phyloP scores from a whole-genome alignment of 2,329 filamentous ascomycete genomes.

The Trichophyton schoenleinii region DNA sequence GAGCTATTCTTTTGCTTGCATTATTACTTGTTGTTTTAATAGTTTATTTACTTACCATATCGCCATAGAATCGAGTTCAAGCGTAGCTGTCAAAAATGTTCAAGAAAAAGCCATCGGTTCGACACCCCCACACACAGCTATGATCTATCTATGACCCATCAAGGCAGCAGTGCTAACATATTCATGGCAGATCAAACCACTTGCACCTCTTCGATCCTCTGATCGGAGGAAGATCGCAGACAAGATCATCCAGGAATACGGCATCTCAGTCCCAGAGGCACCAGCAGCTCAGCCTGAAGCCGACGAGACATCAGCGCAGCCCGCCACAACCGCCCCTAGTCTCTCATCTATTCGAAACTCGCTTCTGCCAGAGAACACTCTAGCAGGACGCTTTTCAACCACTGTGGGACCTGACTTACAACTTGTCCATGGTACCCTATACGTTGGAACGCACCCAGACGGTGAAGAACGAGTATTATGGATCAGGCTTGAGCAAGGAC shows the following conservation, averaged over 20 bases:
- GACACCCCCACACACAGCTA: conserved; percentile 10
- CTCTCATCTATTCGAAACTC: conserved; percentile 43
- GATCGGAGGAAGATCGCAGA: conserved; percentile 55
- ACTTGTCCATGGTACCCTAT: conserved; percentile 51
- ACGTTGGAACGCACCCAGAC: conserved; percentile 47
- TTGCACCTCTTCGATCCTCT: conserved; percentile 53
- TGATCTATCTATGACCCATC: not conserved
- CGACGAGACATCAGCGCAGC: conserved; percentile 25
- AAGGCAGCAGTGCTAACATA: conserved; percentile 8
- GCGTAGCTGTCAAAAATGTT: conserved; percentile 38
- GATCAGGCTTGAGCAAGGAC: conserved; percentile 48
- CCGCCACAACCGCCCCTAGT: conserved; percentile 32
- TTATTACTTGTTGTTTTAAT: not conserved
- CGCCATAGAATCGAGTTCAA: not conserved
- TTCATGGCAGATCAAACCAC: conserved; percentile 48
- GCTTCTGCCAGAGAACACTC: conserved; percentile 50
- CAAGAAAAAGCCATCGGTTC: conserved; percentile 50
- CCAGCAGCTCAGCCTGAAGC: conserved; percentile 21
- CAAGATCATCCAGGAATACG: conserved; percentile 52
- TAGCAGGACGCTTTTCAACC: conserved; percentile 53
- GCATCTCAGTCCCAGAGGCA: conserved; percentile 34
- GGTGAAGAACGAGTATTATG: conserved; percentile 50
- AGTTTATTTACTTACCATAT: not conserved
- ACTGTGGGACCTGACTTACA: conserved; percentile 50
- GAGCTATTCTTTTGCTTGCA: not conserved